phyloP scores from a whole-genome alignment of 73 alveolate genomes.

The Paramecium tetraurelia region DNA sequence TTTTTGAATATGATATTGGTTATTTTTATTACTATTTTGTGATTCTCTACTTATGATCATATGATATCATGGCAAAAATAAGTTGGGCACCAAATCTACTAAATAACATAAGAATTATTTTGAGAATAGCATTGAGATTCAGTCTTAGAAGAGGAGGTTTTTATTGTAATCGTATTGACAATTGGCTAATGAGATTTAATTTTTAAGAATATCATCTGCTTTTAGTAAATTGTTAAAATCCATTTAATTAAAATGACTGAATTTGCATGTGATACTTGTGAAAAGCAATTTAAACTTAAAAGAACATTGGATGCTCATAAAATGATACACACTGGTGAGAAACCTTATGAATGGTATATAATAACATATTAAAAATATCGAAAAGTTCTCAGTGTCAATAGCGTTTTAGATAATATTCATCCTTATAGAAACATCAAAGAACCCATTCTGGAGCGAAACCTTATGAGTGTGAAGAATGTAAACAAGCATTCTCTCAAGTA shows the following conservation, averaged over 20 bases:
- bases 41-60: slow-evolving; percentile 77
- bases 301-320: slow-evolving; percentile 21
- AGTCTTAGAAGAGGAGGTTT: slow-evolving; percentile 78
- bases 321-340: slow-evolving; percentile 55
- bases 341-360: slow-evolving; percentile 41
- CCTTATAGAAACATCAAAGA: slow-evolving; percentile 69
- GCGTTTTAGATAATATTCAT: slow-evolving; percentile 62
- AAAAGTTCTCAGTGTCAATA: slow-evolving; percentile 45
- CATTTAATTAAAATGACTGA: neutral
- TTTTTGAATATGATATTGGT: slow-evolving; percentile 72
- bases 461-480: slow-evolving; percentile 83
- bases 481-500: slow-evolving; percentile 71
- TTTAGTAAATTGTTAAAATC: neutral
- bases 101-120: slow-evolving; percentile 76
- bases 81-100: slow-evolving; percentile 89
- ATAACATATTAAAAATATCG: neutral
- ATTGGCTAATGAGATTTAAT: slow-evolving; percentile 74
- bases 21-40: slow-evolving; percentile 66
- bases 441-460: slow-evolving; percentile 94
- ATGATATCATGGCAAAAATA: slow-evolving; percentile 80
- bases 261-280: slow-evolving; percentile 67
- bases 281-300: slow-evolving; percentile 8
- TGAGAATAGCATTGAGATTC: slow-evolving; percentile 85
- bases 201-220: slow-evolving; percentile 83
- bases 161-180: slow-evolving; percentile 74